Conservation (phyloP, 495 filamentous ascomycete species). For the Jackrogersella multiformis region DNA sequence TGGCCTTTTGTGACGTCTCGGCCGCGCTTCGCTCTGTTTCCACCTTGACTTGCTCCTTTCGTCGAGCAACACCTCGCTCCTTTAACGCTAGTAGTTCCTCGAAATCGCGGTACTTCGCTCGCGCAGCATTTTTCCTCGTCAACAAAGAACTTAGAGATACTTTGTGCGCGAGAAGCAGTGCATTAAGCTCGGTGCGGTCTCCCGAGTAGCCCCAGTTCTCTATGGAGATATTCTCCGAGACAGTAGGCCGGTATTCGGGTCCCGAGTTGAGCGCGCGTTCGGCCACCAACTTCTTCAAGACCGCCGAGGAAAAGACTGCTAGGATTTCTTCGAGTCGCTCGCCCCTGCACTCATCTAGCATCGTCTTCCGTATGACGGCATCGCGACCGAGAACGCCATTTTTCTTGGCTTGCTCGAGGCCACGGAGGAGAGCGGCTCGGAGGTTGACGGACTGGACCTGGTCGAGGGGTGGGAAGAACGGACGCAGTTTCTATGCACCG, state of each 20-base stretch:
- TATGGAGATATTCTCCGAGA: conserved; percentile 68
- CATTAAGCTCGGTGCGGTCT: conserved; percentile 68
- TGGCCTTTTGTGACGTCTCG: conserved; percentile 50
- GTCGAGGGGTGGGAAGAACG: conserved; percentile 88
- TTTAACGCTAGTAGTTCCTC: conserved; percentile 64
- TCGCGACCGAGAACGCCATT: conserved; percentile 82
- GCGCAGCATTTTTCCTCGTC: conserved; percentile 64
- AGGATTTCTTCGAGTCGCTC: conserved; percentile 83
- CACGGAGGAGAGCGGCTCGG: conserved; percentile 81
- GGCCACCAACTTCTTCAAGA: conserved; percentile 73
- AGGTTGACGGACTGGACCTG: conserved; percentile 89
- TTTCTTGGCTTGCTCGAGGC: conserved; percentile 83
- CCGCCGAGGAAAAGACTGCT: conserved; percentile 78
- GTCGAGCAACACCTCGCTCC: conserved; percentile 52
- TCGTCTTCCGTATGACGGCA: conserved; percentile 80
- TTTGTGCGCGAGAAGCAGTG: conserved; percentile 77
- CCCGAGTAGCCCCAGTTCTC: conserved; percentile 66
- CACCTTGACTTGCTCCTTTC: conserved; percentile 54
- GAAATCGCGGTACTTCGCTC: conserved; percentile 64
- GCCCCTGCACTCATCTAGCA: conserved; percentile 91
- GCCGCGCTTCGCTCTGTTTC: conserved; percentile 23
- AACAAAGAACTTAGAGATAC: conserved; percentile 65
- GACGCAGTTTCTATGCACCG: conserved; percentile 74
- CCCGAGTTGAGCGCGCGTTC: conserved; percentile 52
- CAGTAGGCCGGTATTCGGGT: conserved; percentile 50